Evolutionary conservation across 768 basidiomycete genomes (phyloP), one percentile per base, ranked within the genome.

Genomic region (Cyathus striatus): DNA sequence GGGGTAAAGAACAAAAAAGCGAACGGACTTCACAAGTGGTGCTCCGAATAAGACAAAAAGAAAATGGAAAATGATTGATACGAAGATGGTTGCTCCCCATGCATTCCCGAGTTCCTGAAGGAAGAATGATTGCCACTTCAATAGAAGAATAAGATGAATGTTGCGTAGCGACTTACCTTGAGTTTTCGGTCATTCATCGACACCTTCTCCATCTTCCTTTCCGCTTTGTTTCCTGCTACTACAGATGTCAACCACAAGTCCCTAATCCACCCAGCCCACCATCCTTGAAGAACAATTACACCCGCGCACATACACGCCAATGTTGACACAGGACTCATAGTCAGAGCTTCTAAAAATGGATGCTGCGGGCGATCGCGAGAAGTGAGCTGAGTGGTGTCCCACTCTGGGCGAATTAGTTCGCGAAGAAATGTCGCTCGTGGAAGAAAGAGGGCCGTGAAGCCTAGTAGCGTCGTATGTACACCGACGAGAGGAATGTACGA

Each of bases 41-140:
- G 91, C 89, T 0, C 92, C 91, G 49, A 95, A 83, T 13, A 88
- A 55, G 13, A 91, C 61, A 0, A 83, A 50, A 2, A 79, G 40
- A 35, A 57, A 51, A 47, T 83, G 70, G n/a, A 78, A 59, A 9
- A 64, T 51, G 9, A 76, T 26, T 2, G 85, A 71, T 1, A 65
- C 61, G 7, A 63, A 61, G 2, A 79, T 38, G 0, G 89, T 86
- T 32, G 78, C 66, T 14, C 69, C 38, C 52, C 65, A 74, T 5
- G 85, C 81, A 23, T 70, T 63, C 23, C 55, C 60, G 24, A 81
- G 57, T 36, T 62, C 73, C 87, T 88, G 44, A 38, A 45, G 30
- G 44, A 42, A 25, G 35, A 27, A 16, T 48, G 49, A 39, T 37
- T 37, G 38, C 35, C 46, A 50, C 33, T 25, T 46, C 50, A 23